Evolutionary conservation across 1,139 yeast species (phyloP).

Genomic region (Nakaseomyces bracarensis): DNA sequence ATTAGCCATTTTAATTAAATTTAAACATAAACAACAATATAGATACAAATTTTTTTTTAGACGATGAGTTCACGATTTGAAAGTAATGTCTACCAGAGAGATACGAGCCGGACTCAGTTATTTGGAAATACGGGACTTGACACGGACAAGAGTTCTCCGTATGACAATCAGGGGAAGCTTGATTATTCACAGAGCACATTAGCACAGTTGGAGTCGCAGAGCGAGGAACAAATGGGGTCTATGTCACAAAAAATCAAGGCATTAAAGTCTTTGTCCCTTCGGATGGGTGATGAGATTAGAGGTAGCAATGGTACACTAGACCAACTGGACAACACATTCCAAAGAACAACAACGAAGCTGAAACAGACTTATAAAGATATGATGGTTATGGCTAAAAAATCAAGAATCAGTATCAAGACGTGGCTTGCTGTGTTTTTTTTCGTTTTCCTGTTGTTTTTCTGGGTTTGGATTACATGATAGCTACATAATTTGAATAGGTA

Average conservation of each 20-base stretch:
- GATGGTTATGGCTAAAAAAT: slow-evolving; percentile 74
- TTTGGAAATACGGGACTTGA: slow-evolving; percentile 24
- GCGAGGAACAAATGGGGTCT: slow-evolving; percentile 62
- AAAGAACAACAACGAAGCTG: slow-evolving; percentile 39
- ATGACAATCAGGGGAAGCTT: slow-evolving; percentile 17
- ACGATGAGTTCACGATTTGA: slow-evolving; percentile 10
- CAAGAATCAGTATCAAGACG: slow-evolving; percentile 71
- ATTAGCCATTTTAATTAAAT: no score
- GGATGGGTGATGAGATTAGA: slow-evolving; percentile 80
- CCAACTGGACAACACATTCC: slow-evolving; percentile 45
- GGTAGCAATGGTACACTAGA: slow-evolving; percentile 58
- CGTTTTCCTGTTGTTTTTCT: slow-evolving; percentile 61
- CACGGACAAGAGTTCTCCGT: slow-evolving; percentile 21
- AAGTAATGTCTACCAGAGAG: slow-evolving; percentile 24
- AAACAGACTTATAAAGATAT: slow-evolving; percentile 64
- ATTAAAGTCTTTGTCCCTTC: slow-evolving; percentile 60
- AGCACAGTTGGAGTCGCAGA: slow-evolving; percentile 72
- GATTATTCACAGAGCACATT: slow-evolving; percentile 43
- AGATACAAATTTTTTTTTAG: not conserved
- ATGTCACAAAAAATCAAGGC: slow-evolving; percentile 66
- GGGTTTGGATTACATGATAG: slow-evolving; percentile 60
- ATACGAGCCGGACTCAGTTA: slow-evolving; percentile 29
- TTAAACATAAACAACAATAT: not conserved
- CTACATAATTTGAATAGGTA: no score
- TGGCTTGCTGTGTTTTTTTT: slow-evolving; percentile 65